A percentile compares a stretch with the other conserved stretches of the same genome.
Evolutionary conservation across 75 land plant genomes (phyloP).

Genomic region (Cunninghamia lanceolata): DNA sequence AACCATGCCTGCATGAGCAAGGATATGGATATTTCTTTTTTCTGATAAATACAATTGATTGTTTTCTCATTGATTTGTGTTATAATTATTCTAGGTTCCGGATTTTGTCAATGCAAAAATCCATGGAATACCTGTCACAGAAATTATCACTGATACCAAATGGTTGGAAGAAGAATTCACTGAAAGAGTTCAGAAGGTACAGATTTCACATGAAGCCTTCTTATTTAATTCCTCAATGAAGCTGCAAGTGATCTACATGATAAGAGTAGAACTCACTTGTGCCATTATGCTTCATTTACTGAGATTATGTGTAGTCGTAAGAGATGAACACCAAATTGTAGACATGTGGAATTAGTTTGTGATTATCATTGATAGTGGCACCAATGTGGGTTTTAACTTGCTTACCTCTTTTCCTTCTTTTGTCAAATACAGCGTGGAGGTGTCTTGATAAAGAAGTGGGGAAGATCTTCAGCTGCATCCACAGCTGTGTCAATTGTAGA

Average conservation of each 20-base stretch:
- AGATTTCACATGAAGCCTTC: not conserved
- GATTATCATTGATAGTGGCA: not conserved
- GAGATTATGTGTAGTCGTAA: slow-evolving; percentile 1
- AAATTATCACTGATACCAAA: slow-evolving; percentile 82
- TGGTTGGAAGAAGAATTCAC: slow-evolving; percentile 96
- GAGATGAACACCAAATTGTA: not conserved
- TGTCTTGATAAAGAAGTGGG: slow-evolving; percentile 93
- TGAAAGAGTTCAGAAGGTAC: slow-evolving; percentile 81
- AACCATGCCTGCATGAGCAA: not conserved
- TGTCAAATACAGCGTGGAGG: slow-evolving; percentile 75
- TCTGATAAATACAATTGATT: not conserved
- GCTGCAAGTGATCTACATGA: not conserved
- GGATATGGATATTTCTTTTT: not conserved
- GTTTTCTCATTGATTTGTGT: not conserved
- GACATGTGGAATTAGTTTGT: not conserved
- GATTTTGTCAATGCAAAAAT: slow-evolving; percentile 97
- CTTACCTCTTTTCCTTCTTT: not conserved
- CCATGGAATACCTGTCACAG: slow-evolving; percentile 66
- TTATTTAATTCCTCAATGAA: not conserved
- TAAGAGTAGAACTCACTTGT: not conserved
- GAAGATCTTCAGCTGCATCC: slow-evolving; percentile 98
- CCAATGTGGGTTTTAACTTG: not conserved
- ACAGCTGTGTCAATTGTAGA: slow-evolving; percentile 95
- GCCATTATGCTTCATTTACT: not conserved
- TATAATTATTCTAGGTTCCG: slow-evolving; percentile 60